Conservation (phyloP, 1,284 basidiomycete species). For the Omphalotus olearius region DNA sequence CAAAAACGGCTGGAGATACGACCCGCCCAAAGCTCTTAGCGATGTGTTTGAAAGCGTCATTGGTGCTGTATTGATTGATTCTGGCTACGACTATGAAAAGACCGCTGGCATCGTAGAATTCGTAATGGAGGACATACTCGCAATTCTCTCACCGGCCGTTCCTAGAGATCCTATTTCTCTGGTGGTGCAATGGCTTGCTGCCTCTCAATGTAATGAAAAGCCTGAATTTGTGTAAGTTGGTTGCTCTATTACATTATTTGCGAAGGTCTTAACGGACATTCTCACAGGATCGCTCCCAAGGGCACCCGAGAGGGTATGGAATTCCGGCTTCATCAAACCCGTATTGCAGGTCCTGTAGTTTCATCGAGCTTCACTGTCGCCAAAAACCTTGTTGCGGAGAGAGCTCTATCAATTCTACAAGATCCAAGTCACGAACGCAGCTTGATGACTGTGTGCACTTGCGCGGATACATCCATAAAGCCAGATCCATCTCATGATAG, state of each 20-base stretch:
- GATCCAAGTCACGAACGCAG: constrained; percentile 35
- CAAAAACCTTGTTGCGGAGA: constrained; percentile 61
- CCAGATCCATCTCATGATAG: neutral
- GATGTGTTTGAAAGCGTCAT: constrained; percentile 81
- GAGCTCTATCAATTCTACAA: constrained; percentile 47
- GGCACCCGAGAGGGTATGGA: constrained; percentile 25
- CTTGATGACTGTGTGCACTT: neutral
- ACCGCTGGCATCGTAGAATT: constrained; percentile 54
- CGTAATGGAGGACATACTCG: constrained; percentile 61
- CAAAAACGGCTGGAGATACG: constrained; percentile 69
- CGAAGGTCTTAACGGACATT: neutral
- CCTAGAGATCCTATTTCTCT: constrained; percentile 65
- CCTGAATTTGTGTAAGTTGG: constrained; percentile 30
- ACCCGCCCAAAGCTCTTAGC: constrained; percentile 77
- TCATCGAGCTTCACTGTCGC: constrained; percentile 52
- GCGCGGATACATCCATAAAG: neutral
- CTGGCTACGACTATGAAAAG: constrained; percentile 65
- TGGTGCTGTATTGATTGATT: constrained; percentile 82
- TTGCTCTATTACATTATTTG: neutral
- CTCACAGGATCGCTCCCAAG: neutral
- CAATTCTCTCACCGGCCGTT: constrained; percentile 50
- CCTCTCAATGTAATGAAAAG: constrained; percentile 44
- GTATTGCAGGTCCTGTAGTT: constrained; percentile 55
- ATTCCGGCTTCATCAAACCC: constrained; percentile 54
- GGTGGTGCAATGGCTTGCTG: constrained; percentile 58